Evolutionary conservation across 2,329 filamentous ascomycete species (phyloP).

Genomic region (Sporothrix pallida): DNA sequence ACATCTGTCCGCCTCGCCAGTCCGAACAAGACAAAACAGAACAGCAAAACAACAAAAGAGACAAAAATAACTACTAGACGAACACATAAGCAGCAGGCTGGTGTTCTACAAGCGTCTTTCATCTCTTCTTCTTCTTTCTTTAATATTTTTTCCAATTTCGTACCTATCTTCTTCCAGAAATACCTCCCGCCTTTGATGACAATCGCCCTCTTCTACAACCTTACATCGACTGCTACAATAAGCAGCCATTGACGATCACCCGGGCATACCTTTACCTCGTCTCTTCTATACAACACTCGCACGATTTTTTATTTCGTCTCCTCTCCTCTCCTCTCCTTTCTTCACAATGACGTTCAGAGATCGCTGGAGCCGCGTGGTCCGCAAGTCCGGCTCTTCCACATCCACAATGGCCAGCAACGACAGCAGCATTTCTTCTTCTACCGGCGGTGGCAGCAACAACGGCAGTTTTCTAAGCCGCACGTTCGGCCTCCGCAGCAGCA

Average conservation of each 20-base stretch:
- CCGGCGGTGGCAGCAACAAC: not conserved
- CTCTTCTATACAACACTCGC: not conserved
- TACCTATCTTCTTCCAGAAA: not conserved
- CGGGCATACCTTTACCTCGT: not conserved
- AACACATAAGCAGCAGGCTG: slow-evolving; percentile 4
- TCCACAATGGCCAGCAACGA: slow-evolving; percentile 21
- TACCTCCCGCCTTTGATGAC: not conserved
- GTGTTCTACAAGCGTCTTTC: slow-evolving; percentile 4
- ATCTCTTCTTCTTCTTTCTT: not conserved
- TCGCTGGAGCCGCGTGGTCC: slow-evolving; percentile 36
- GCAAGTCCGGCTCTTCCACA: slow-evolving; percentile 33
- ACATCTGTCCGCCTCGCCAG: slow-evolving; percentile 5
- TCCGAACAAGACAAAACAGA: not conserved
- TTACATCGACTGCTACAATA: not conserved
- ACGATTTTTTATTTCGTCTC: not conserved
- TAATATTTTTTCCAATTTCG: not conserved
- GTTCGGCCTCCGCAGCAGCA: slow-evolving; percentile 34
- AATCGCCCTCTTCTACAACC: not conserved
- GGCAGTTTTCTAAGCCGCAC: slow-evolving; percentile 30
- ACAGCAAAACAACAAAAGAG: not conserved
- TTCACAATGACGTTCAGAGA: slow-evolving; percentile 38
- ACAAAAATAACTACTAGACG: not conserved
- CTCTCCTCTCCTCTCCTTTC: not conserved
- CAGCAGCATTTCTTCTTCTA: slow-evolving; percentile 17
- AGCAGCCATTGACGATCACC: not conserved